These are phyloP conservation scores for Eucommia ulmoides DNA, from an alignment of 257 asterid genomes.

Conservation along the genomic window DNA sequence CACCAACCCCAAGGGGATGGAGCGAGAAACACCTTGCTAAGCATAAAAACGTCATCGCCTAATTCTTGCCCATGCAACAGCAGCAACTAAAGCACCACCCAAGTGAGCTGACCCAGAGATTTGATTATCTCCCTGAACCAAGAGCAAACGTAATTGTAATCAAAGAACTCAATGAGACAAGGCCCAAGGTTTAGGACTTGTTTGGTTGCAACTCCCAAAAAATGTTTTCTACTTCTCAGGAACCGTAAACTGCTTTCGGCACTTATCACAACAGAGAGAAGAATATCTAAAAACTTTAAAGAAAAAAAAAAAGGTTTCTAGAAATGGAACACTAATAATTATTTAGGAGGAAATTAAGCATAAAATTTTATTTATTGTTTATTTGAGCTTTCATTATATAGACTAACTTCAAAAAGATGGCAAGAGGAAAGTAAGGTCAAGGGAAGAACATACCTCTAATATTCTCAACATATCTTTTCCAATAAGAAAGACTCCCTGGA, in stretches of 20 bases:
- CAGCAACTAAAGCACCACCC: constrained; percentile 84
- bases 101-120: constrained; percentile 73
- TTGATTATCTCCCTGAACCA: constrained; percentile 48
- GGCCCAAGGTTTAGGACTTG: not conserved
- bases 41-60: constrained; percentile 54
- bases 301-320: not conserved
- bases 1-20: no score
- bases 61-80: constrained; percentile 53
- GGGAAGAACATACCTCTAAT: constrained; percentile 37
- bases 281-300: not conserved
- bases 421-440: not conserved
- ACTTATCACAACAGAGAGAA: no score
- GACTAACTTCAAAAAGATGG: not conserved
- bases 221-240: no score
- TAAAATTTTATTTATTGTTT: no score
- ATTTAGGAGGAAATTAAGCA: not conserved
- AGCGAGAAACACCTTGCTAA: no score
- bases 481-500: constrained; percentile 59
- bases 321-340: not conserved
- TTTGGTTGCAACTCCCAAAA: not conserved
- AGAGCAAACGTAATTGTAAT: not conserved
- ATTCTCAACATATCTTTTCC: constrained; percentile 58
- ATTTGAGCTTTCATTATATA: not conserved
- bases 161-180: not conserved
- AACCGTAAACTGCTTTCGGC: no score